Evolutionary conservation across 2,329 filamentous ascomycete species (phyloP).

Genomic region (Fusarium sp.): DNA sequence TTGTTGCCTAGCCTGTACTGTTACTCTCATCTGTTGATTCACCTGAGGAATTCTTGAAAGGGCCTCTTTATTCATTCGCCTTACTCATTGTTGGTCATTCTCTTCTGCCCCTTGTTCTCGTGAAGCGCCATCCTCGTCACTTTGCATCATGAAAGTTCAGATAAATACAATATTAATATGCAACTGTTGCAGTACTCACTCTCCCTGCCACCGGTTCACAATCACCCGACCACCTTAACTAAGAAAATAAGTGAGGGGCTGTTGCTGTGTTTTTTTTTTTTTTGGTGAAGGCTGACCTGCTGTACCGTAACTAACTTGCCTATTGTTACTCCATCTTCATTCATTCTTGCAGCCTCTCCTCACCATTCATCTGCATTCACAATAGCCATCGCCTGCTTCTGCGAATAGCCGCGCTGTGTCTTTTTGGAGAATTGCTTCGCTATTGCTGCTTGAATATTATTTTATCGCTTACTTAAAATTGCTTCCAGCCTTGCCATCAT

Average conservation of each 20-base stretch:
- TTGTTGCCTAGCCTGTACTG: not conserved
- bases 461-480: not conserved
- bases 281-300: conserved; percentile 8
- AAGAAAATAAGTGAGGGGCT: conserved; percentile 14
- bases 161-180: conserved; percentile 3
- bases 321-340: not conserved
- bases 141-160: not conserved
- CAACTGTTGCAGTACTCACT: not conserved
- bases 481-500: not conserved
- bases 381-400: conserved; percentile 26
- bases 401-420: conserved; percentile 18
- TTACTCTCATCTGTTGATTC: not conserved
- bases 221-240: conserved; percentile 23
- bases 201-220: conserved; percentile 30
- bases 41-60: not conserved
- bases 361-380: conserved; percentile 23
- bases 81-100: not conserved
- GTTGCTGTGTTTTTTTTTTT: not conserved
- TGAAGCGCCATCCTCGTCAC: conserved; percentile 10
- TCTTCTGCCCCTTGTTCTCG: not conserved
- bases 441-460: conserved; percentile 4
- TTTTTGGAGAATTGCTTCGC: conserved; percentile 6
- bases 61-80: not conserved
- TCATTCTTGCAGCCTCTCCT: conserved; percentile 10
- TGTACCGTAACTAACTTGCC: not conserved